phyloP scores from a whole-genome alignment of 352 stramenopile species.

The Globisporangium paroecandrum region DNA sequence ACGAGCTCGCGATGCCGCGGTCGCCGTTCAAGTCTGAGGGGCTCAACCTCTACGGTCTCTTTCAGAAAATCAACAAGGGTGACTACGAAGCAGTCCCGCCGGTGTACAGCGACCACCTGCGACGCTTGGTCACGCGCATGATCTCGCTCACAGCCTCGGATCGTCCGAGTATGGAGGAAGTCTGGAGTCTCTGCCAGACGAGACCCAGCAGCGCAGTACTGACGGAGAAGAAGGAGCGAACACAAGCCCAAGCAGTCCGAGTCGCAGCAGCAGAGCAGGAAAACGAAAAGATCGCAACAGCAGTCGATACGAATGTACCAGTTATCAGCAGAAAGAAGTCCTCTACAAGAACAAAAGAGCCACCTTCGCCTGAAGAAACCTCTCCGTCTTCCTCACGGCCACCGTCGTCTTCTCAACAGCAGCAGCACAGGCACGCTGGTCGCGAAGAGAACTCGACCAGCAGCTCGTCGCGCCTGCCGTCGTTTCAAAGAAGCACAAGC shows the following conservation, averaged over 20 bases:
- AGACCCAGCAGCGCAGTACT: constrained; percentile 25
- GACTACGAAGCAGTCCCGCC: constrained; percentile 64
- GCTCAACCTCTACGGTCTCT: constrained; percentile 88
- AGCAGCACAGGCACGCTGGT: constrained; percentile 1
- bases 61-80: constrained; percentile 90
- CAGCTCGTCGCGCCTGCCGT: constrained; percentile 26
- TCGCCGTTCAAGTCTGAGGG: constrained; percentile 93
- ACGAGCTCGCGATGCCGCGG: constrained; percentile 92
- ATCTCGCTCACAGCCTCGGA: constrained; percentile 56
- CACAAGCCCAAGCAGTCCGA: constrained; percentile 3
- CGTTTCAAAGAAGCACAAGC: constrained; percentile 25
- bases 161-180: constrained; percentile 59
- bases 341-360: constrained; percentile 1
- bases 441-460: constrained; percentile 16
- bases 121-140: constrained; percentile 61
- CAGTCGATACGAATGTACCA: neutral
- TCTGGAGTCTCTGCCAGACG: constrained; percentile 52
- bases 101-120: constrained; percentile 66
- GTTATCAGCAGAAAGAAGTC: constrained; percentile 2
- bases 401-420: constrained; percentile 5
- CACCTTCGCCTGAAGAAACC: constrained; percentile 3
- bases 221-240: constrained; percentile 10
- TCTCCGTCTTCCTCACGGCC: constrained; percentile 1
- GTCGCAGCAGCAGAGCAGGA: constrained; percentile 4
- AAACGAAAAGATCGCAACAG: constrained; percentile 12